Evolutionary conservation across 179 eudicot genomes (phyloP), one percentile per base, ranked within the genome.

Genomic region (Monotropa hypopitys): DNA sequence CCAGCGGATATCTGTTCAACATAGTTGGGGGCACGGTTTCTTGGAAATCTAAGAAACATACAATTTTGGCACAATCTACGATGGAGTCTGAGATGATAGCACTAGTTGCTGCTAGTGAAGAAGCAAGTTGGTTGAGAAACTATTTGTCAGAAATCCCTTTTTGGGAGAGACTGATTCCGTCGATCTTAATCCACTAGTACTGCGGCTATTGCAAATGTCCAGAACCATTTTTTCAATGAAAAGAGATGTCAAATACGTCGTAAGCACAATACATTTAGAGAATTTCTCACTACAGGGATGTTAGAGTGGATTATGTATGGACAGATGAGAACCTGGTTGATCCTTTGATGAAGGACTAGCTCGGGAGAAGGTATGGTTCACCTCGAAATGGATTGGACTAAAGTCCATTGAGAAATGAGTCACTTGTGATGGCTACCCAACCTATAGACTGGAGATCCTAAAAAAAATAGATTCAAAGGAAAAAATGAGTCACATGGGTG

Each of bases 321-420:
- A 16, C 38, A 6, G 18, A 76, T 23, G 7, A 76, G 10, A 76
- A 76, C 21, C 53, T 26, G 23, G 59, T 30, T 13, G 59, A 76
- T 76, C 71, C 32, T 76, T 76, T 76, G 71, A 76, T 16, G 45
- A 76, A 76, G 71, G 71, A 76, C 21, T 76, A 61, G 72, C 78
- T 30, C 21, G 61, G 28, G 71, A 76, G 56, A 76, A 61, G 28
- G 57, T 62, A 4, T 43, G 21, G 43, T 45, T 62, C 78, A 15
- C 63, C 78, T 10, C 53, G n/a, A 43, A 35, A 40, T 40, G 13
- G 7, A 76, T 76, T 26, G 59, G 78, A 28, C 54, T 63, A 10
- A 12, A 15, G 32, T 57, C 40, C 38, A 9, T 61, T 7, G 51
- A 54, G 16, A 50, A 30, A 42, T 38, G 21, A 76, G 78, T 76